Conservation (phyloP, 1,284 basidiomycete genomes). For the Peniophora sp. region DNA sequence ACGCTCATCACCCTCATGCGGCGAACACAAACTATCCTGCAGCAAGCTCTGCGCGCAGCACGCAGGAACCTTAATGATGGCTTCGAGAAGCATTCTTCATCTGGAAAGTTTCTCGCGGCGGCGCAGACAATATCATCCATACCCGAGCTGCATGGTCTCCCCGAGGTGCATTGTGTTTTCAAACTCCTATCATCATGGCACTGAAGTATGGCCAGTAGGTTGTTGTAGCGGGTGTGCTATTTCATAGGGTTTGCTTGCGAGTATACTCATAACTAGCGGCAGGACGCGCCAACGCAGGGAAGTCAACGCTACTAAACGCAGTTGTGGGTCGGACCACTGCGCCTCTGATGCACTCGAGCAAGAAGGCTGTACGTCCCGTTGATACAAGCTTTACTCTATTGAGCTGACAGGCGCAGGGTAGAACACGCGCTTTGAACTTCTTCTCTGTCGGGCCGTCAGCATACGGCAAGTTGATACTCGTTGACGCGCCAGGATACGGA, state of each 20-base stretch:
- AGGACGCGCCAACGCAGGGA: slow-evolving; percentile 60
- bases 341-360: slow-evolving; percentile 52
- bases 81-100: slow-evolving; percentile 15
- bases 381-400: neutral
- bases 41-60: too few species aligned
- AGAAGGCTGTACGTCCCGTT: slow-evolving; percentile 45
- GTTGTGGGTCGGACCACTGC: slow-evolving; percentile 41
- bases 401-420: slow-evolving; percentile 39
- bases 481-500: slow-evolving; percentile 75
- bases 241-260: neutral
- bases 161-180: slow-evolving; percentile 32
- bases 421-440: slow-evolving; percentile 63
- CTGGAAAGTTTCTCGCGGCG: slow-evolving; percentile 39
- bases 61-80: too few species aligned
- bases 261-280: neutral
- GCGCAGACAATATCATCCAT: slow-evolving; percentile 31
- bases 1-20: too few species aligned
- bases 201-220: slow-evolving; percentile 30
- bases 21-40: too few species aligned
- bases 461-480: slow-evolving; percentile 53
- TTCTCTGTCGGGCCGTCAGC: slow-evolving; percentile 46
- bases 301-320: slow-evolving; percentile 65
- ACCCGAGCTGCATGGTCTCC: slow-evolving; percentile 35
- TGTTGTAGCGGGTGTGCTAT: slow-evolving; percentile 21
- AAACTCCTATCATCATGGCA: neutral